phyloP scores from a whole-genome alignment of 345 rosid species.

The Jatropha curcas region DNA sequence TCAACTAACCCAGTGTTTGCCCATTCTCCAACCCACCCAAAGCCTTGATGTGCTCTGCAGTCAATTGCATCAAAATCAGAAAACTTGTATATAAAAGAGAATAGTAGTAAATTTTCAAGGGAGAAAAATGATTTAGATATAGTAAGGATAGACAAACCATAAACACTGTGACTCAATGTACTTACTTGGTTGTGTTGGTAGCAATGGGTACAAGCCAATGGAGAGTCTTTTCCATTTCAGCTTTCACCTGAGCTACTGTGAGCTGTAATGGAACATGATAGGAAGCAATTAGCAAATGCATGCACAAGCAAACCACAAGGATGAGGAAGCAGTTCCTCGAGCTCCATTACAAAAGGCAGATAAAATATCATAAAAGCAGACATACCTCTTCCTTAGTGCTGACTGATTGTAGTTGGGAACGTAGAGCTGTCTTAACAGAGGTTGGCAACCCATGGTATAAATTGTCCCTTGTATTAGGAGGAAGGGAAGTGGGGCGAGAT shows the following conservation, averaged over 20 bases:
- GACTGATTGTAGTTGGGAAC: conserved; percentile 48
- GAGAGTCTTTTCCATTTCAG: conserved; percentile 83
- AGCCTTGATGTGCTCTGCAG: conserved; percentile 85
- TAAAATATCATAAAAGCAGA: too few species aligned
- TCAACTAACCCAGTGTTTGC: conserved; percentile 74
- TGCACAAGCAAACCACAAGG: background rate
- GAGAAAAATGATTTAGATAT: background rate
- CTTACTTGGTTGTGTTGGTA: conserved; percentile 78
- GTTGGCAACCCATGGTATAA: conserved; percentile 67
- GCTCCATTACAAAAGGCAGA: too few species aligned
- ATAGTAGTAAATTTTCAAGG: too few species aligned
- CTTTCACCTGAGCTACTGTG: conserved; percentile 57
- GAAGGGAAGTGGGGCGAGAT: conserved; percentile 67
- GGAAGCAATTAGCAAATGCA: conserved; percentile 6
- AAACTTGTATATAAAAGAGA: background rate
- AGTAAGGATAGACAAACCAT: background rate
- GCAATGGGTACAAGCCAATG: conserved; percentile 87
- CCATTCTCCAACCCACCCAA: conserved; percentile 99
- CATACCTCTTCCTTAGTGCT: conserved; percentile 68
- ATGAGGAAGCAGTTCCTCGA: conserved; percentile 1
- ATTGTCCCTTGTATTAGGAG: conserved; percentile 66
- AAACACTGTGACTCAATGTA: too few species aligned
- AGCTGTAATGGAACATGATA: conserved; percentile 45
- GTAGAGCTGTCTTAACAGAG: conserved; percentile 60
- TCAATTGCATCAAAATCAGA: conserved; percentile 19